Evolutionary conservation across 1,139 yeast genomes (phyloP).

Genomic region (Arxiozyma heterogenica): DNA sequence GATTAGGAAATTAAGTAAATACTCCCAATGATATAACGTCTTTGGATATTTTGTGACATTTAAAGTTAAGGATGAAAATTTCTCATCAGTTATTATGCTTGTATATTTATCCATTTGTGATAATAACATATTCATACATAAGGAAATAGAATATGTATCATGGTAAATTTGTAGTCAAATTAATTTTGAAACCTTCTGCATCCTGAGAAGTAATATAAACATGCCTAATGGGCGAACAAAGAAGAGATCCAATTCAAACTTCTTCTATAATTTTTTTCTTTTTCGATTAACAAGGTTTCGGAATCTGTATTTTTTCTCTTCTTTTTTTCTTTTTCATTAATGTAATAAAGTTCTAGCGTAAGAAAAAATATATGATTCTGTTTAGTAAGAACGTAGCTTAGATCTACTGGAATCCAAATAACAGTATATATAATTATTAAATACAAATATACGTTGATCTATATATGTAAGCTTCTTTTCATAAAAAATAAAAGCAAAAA

Average conservation of each 20-base stretch:
- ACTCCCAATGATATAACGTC: slow-evolving; percentile 27
- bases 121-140: not conserved
- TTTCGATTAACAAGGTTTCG: not conserved
- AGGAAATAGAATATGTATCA: not conserved
- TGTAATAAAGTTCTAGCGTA: not conserved
- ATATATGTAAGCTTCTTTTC: not conserved
- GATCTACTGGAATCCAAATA: not conserved
- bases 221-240: too few relatives aligned
- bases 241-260: not conserved
- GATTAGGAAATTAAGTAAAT: slow-evolving; percentile 22
- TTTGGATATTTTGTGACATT: slow-evolving; percentile 23
- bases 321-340: too few relatives aligned
- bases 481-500: not conserved
- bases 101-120: slow-evolving; percentile 17
- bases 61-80: slow-evolving; percentile 21
- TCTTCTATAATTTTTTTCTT: not conserved
- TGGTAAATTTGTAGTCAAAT: not conserved
- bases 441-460: too few relatives aligned
- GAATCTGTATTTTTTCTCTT: not conserved
- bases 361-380: too few relatives aligned
- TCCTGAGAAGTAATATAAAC: too few relatives aligned
- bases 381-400: too few relatives aligned
- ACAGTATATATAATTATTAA: not conserved
- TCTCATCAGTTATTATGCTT: slow-evolving; percentile 15
- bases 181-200: too few relatives aligned